Evolutionary conservation across 106 monocot genomes (phyloP).

Genomic region (Dioscorea zingiberensis): DNA sequence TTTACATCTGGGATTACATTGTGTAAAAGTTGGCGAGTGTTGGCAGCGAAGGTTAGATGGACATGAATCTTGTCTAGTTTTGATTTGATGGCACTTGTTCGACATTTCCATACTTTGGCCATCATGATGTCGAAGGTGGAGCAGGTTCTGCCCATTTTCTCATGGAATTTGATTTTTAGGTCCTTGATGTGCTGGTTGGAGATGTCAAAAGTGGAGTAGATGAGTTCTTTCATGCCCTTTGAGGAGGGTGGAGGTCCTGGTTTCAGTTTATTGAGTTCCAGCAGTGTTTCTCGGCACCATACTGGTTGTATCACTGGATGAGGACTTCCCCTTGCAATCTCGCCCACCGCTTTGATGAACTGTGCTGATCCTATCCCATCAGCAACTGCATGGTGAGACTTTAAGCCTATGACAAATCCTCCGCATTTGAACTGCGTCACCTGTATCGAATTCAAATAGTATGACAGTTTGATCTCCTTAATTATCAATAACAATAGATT

Average conservation of each 20-base stretch:
- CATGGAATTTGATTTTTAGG: background rate
- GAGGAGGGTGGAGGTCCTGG: background rate
- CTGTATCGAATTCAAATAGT: background rate
- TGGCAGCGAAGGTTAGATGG: conserved; percentile 20
- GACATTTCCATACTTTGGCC: background rate
- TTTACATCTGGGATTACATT: background rate
- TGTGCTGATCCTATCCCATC: background rate
- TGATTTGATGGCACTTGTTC: background rate
- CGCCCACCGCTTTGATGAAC: background rate
- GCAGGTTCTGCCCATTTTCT: background rate
- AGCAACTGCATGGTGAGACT: background rate
- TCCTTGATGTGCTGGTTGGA: background rate
- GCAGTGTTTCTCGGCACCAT: background rate
- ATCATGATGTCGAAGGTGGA: background rate
- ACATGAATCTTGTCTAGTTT: background rate
- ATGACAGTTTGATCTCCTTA: background rate
- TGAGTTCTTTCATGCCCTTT: background rate
- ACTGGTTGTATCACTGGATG: background rate
- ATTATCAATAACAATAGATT: background rate
- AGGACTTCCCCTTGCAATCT: background rate
- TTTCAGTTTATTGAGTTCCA: background rate
- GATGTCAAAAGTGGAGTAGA: background rate
- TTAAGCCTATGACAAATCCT: background rate
- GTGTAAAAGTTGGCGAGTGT: conserved; percentile 23
- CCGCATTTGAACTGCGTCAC: background rate